Evolutionary conservation across 768 basidiomycete genomes (phyloP), one percentile per base, ranked within the genome.

Genomic region (Thelephora ganbajun): DNA sequence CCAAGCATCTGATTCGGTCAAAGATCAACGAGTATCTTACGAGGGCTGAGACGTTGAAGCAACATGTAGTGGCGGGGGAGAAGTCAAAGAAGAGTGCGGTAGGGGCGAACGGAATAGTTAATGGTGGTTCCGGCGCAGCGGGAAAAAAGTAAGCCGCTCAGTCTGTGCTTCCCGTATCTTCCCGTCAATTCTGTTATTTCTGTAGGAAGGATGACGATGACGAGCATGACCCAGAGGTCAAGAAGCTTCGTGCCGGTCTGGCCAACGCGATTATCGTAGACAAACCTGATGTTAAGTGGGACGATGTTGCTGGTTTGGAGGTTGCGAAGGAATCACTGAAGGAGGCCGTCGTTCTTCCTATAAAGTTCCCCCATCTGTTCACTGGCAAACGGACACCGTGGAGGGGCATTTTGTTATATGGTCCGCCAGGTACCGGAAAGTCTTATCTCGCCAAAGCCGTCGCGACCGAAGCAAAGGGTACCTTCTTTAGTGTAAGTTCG

Each of bases 341-440:
- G 61, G 96, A 98, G 63, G 94, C 96, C 34, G 96, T 98, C 61
- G 96, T 98, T 60, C 72, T 99, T n/a, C 96, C 96, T 3, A 97
- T 97, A 74, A 98, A 98, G 63, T 98, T 97, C 57, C 96, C 96
- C 1, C 92, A 97, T 64, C 74, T 99, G 23, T 99, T 99, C 66
- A 97, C 93, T 1, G 96, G 94, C 35, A 98, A 98, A 64, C 83
- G 96, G 14, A 97, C 93, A 9, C 94, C 96, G 2, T 98, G 96
- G 96, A 75, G 74, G 43, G 96, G 96, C 6, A 98, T 99, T 46
- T 66, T 99, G 48, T 70, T 99, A 3, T 99, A 99, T 59, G 96
- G 96, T 0, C 96, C 96, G 14, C 96, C 96, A 0, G 96, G 96
- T 2, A 98, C 96, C 9, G 96, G 96, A 12, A 99, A 99, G 68